These are phyloP conservation scores for Cladophialophora exuberans DNA, from an alignment of 2,329 filamentous ascomycete species.

Conservation along the genomic window DNA sequence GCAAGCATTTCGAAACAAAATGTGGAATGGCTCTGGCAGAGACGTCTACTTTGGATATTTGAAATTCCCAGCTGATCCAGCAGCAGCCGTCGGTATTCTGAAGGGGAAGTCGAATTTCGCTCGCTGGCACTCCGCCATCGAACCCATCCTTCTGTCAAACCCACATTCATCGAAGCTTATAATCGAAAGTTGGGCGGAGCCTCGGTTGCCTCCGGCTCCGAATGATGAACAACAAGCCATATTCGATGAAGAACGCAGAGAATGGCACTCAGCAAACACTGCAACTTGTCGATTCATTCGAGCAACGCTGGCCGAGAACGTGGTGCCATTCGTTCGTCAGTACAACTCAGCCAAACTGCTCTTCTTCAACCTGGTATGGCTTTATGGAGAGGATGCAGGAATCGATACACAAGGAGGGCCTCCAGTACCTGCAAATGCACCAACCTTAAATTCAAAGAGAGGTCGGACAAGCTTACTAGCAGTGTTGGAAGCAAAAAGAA, in stretches of 20 bases:
- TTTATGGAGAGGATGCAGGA: slow-evolving; percentile 25
- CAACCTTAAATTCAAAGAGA: slow-evolving; percentile 5
- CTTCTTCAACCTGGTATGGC: slow-evolving; percentile 27
- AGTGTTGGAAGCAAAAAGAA: slow-evolving; percentile 11
- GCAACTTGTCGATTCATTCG: slow-evolving; percentile 27
- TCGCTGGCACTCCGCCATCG: slow-evolving; percentile 22
- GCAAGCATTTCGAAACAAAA: neutral
- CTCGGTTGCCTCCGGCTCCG: neutral
- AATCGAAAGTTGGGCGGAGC: slow-evolving; percentile 22
- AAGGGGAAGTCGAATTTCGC: slow-evolving; percentile 27
- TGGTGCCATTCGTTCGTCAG: slow-evolving; percentile 24
- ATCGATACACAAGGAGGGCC: slow-evolving; percentile 25
- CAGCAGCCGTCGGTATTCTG: slow-evolving; percentile 9
- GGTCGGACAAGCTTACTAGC: slow-evolving; percentile 17
- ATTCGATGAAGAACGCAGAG: slow-evolving; percentile 16
- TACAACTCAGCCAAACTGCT: slow-evolving; percentile 22
- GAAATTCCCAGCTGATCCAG: slow-evolving; percentile 12
- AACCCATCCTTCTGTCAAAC: slow-evolving; percentile 23
- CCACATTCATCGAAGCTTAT: slow-evolving; percentile 18
- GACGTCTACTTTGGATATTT: slow-evolving; percentile 7
- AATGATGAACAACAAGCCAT: neutral
- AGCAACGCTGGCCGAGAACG: slow-evolving; percentile 22
- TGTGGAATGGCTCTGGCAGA: neutral
- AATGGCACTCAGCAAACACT: slow-evolving; percentile 22
- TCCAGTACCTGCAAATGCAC: slow-evolving; percentile 6